phyloP scores from a whole-genome alignment of 2,329 filamentous ascomycete genomes.

The Fusarium sp. region DNA sequence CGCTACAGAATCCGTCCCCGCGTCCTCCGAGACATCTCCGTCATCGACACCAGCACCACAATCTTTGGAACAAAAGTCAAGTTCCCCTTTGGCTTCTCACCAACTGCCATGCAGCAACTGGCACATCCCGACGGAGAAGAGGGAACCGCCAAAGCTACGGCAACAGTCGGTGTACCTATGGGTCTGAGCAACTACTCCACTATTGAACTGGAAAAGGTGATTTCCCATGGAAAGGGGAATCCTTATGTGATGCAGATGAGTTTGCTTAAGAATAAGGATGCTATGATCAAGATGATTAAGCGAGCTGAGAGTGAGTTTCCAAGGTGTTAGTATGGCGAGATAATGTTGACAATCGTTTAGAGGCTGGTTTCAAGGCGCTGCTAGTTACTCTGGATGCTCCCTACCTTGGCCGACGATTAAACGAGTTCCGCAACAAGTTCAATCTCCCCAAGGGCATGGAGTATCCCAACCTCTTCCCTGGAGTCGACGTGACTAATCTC shows the following conservation, averaged over 20 bases:
- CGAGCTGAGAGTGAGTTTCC: slow-evolving; percentile 20
- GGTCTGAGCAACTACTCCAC: slow-evolving; percentile 27
- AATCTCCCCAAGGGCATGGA: slow-evolving; percentile 16
- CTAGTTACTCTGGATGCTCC: slow-evolving; percentile 15
- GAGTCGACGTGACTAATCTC: slow-evolving; percentile 14
- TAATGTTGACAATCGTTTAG: background rate
- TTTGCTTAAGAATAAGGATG: slow-evolving; percentile 23
- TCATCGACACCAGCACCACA: slow-evolving; percentile 21
- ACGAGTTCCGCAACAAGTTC: slow-evolving; percentile 18
- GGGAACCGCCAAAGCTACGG: slow-evolving; percentile 20
- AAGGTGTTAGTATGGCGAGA: background rate
- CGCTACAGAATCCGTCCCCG: slow-evolving; percentile 29
- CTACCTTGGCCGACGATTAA: slow-evolving; percentile 9
- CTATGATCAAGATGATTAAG: slow-evolving; percentile 13
- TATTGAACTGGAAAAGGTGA: slow-evolving; percentile 30
- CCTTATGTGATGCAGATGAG: slow-evolving; percentile 30
- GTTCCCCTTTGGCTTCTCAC: slow-evolving; percentile 30
- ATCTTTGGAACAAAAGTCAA: slow-evolving; percentile 23
- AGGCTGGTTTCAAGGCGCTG: slow-evolving; percentile 20
- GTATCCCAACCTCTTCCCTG: slow-evolving; percentile 20
- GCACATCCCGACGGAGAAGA: slow-evolving; percentile 25
- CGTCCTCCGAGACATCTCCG: slow-evolving; percentile 21
- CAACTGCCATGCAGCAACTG: slow-evolving; percentile 27
- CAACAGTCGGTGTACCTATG: slow-evolving; percentile 15
- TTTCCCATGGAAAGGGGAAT: slow-evolving; percentile 18